These are phyloP conservation scores for Pseudogymnoascus sp. DNA, from an alignment of 2,329 filamentous ascomycete genomes.

Conservation along the genomic window DNA sequence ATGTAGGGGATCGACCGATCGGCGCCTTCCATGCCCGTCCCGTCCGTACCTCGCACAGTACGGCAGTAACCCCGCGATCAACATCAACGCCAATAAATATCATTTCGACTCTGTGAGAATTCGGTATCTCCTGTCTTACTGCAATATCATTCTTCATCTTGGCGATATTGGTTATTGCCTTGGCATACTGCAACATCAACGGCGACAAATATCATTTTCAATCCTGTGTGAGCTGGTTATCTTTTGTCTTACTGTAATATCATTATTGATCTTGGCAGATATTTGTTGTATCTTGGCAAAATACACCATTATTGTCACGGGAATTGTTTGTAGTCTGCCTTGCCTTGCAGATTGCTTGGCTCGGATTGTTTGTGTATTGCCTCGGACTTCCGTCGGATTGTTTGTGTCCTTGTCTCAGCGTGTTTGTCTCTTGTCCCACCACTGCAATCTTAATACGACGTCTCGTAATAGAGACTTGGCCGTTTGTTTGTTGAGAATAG, in stretches of 20 bases:
- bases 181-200: too few species aligned
- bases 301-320: not conserved
- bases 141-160: too few species aligned
- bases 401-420: not conserved
- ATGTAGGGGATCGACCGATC: not conserved
- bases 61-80: not conserved
- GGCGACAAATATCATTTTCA: not conserved
- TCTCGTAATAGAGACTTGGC: not conserved
- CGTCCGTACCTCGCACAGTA: not conserved
- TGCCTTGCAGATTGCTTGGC: not conserved
- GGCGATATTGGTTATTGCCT: not conserved
- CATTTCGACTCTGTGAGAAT: not conserved
- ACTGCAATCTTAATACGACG: not conserved
- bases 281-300: not conserved
- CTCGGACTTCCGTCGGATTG: not conserved
- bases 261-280: not conserved
- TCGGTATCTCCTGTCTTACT: not conserved
- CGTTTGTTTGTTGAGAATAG: not conserved
- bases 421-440: not conserved
- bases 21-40: not conserved
- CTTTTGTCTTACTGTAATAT: not conserved
- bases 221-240: not conserved
- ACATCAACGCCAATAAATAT: not conserved
- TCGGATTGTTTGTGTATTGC: not conserved
- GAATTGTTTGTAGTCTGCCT: not conserved